Conservation (phyloP, 2,329 filamentous ascomycete species). For the Colletotrichum musae region DNA sequence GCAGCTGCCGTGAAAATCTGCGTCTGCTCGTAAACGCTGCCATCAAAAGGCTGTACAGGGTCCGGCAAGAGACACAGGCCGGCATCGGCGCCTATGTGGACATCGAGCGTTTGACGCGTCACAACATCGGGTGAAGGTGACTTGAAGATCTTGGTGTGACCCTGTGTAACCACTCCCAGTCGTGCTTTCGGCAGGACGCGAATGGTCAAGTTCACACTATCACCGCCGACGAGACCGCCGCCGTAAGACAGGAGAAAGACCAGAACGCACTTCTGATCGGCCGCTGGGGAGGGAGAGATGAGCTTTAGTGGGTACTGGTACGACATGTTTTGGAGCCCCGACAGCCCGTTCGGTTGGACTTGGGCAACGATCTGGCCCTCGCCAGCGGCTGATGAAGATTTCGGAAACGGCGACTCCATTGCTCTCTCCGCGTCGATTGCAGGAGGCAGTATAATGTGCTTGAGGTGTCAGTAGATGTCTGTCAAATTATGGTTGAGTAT, state of each 20-base stretch:
- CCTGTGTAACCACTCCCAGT: conserved; percentile 78
- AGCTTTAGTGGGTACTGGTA: conserved; percentile 98
- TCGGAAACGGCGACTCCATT: conserved; percentile 81
- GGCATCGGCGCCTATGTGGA: conserved; percentile 64
- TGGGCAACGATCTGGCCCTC: conserved; percentile 83
- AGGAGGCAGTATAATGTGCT: background rate
- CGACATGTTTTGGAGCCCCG: conserved; percentile 80
- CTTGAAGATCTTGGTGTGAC: conserved; percentile 97
- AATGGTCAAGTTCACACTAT: conserved; percentile 82
- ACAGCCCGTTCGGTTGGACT: conserved; percentile 78
- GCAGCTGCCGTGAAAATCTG: conserved; percentile 80
- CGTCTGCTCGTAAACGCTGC: conserved; percentile 86
- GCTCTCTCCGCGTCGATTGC: background rate
- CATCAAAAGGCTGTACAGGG: conserved; percentile 90
- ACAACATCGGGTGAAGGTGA: conserved; percentile 69
- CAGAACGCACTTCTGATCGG: conserved; percentile 77
- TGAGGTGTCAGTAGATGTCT: background rate
- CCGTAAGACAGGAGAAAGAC: conserved; percentile 96
- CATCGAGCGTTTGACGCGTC: conserved; percentile 71
- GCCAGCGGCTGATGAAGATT: conserved; percentile 81
- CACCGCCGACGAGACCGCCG: conserved; percentile 91
- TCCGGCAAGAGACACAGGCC: conserved; percentile 84
- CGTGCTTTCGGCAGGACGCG: conserved; percentile 75
- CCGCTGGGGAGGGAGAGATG: conserved; percentile 81
- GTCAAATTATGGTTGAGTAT: background rate